Conservation (phyloP, 805 yeast genomes). For the Candida ulmi region DNA sequence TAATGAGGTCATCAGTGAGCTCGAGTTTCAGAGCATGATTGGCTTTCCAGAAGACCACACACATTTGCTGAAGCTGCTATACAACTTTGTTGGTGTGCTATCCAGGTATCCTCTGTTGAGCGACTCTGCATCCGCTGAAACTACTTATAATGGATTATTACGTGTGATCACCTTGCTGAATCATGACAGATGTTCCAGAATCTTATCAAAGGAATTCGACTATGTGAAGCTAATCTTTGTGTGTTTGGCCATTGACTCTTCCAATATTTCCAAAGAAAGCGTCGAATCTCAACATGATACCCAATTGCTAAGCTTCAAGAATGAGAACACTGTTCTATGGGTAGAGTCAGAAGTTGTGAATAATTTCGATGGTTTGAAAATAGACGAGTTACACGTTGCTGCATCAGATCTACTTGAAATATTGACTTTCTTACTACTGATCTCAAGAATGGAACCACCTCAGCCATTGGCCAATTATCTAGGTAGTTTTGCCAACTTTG, state of each 20-base stretch:
- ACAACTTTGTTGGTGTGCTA: constrained; percentile 35
- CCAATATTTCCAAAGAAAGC: constrained; percentile 7
- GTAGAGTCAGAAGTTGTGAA: constrained; percentile 31
- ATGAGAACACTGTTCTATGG: constrained; percentile 18
- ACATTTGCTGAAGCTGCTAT: constrained; percentile 30
- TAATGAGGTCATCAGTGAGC: constrained; percentile 20
- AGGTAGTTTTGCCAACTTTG: constrained; percentile 31
- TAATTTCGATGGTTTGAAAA: constrained; percentile 38
- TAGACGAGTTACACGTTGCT: constrained; percentile 30
- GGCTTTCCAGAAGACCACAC: constrained; percentile 29
- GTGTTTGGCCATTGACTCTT: constrained; percentile 30
- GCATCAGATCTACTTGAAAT: constrained; percentile 38
- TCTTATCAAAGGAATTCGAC: constrained; percentile 33
- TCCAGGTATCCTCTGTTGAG: constrained; percentile 46
- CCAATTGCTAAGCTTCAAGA: constrained; percentile 10
- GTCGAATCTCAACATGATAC: constrained; percentile 9
- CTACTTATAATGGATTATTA: constrained; percentile 34
- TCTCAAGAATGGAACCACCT: constrained; percentile 33
- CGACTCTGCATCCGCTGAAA: constrained; percentile 19
- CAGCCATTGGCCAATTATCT: constrained; percentile 26
- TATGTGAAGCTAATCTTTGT: constrained; percentile 41
- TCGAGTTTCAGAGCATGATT: constrained; percentile 27
- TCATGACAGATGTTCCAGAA: constrained; percentile 33
- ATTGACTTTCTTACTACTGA: constrained; percentile 42
- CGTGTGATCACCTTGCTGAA: constrained; percentile 41